Percentiles rank a stretch among this genome's conserved stretches.
These are phyloP conservation scores for Populus davidiana DNA, from an alignment of 345 rosid species.

Conservation along the genomic window DNA sequence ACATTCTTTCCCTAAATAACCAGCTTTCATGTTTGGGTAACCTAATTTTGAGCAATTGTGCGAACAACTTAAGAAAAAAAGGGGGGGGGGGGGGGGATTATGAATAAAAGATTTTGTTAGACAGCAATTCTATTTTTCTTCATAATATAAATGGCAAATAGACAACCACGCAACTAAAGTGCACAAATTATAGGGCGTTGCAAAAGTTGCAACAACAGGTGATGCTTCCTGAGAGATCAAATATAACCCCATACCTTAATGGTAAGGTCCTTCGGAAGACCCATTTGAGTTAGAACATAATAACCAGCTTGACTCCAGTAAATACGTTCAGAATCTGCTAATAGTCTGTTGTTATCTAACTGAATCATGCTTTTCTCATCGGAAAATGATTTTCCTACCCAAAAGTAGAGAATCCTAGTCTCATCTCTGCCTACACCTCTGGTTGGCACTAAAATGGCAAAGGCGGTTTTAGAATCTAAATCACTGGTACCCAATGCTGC, in stretches of 20 bases:
- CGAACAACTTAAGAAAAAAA: not conserved
- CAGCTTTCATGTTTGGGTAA: not conserved
- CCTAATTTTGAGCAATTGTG: too few species aligned
- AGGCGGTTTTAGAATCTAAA: conserved; percentile 65
- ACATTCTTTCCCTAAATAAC: not conserved
- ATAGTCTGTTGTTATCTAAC: conserved; percentile 38
- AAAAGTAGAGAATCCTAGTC: conserved; percentile 58
- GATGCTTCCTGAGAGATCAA: conserved; percentile 1
- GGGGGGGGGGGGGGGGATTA: not conserved
- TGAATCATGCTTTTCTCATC: conserved; percentile 37
- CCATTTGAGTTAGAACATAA: conserved; percentile 51
- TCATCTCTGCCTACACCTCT: conserved; percentile 38
- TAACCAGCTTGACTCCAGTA: conserved; percentile 61
- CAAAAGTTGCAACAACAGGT: not conserved
- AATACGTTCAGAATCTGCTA: conserved; percentile 37
- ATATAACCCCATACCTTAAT: conserved; percentile 15
- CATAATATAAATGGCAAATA: not conserved
- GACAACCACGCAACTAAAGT: not conserved
- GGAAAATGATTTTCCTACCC: conserved; percentile 72
- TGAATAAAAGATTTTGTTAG: not conserved
- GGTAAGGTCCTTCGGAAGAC: conserved; percentile 59
- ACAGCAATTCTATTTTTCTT: not conserved
- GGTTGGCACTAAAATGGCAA: conserved; percentile 46
- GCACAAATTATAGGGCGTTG: conserved; percentile 1
- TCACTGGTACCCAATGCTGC: conserved; percentile 34